phyloP scores from a whole-genome alignment of 345 rosid genomes.

The Geranium rotundifolium region DNA sequence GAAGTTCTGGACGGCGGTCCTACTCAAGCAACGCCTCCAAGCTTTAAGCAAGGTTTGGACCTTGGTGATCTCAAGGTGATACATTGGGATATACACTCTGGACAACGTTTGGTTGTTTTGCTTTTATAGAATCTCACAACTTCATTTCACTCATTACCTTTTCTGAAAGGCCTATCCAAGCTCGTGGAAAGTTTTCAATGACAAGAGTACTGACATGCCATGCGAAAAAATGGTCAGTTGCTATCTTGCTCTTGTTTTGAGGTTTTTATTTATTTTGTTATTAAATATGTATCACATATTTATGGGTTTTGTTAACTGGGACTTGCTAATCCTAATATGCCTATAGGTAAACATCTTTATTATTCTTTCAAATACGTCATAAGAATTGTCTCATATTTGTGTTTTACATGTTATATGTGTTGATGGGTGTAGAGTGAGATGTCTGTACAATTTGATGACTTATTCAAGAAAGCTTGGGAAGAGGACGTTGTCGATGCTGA shows the following conservation, averaged over 20 bases:
- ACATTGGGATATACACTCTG: slow-evolving; percentile 4
- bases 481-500: slow-evolving; percentile 41
- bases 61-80: slow-evolving; percentile 77
- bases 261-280: not conserved
- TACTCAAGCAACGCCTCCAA: slow-evolving; percentile 59
- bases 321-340: no score
- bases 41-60: slow-evolving; percentile 67
- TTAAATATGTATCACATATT: no score
- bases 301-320: no score
- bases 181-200: slow-evolving; percentile 63
- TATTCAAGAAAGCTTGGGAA: slow-evolving; percentile 89
- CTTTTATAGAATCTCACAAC: not conserved
- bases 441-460: slow-evolving; percentile 81
- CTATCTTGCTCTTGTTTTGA: slow-evolving; percentile 2
- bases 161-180: slow-evolving; percentile 50
- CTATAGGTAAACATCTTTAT: no score
- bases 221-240: slow-evolving; percentile 58
- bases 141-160: slow-evolving; percentile 4
- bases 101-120: slow-evolving; percentile 2
- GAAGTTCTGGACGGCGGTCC: slow-evolving; percentile 70
- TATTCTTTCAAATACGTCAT: no score
- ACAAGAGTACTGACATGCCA: slow-evolving; percentile 33
- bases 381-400: no score
- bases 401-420: slow-evolving; percentile 2
- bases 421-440: slow-evolving; percentile 49